Conservation (phyloP, 108 stramenopile species). For the Cyclostephanos invisitatus region DNA sequence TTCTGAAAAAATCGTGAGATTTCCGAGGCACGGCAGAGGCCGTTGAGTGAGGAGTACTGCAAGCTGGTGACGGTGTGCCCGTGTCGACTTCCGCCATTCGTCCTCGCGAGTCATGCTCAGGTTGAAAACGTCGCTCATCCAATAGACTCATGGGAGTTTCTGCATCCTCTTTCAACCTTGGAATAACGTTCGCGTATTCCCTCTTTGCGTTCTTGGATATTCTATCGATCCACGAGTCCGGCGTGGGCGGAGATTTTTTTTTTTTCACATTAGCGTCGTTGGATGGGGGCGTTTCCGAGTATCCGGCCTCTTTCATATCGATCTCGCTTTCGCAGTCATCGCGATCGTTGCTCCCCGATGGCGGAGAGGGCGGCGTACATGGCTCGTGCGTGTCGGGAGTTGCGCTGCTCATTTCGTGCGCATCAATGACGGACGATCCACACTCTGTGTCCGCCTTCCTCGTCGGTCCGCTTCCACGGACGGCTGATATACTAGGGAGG, state of each 20-base stretch:
- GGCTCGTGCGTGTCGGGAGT: constrained; percentile 11
- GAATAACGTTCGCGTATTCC: not conserved
- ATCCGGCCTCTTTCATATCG: not conserved
- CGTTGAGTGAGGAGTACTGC: not conserved
- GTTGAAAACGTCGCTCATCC: constrained; percentile 5
- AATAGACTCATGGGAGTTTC: constrained; percentile 9
- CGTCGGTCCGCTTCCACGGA: constrained; percentile 1
- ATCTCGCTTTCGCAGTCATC: not conserved
- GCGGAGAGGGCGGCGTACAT: constrained; percentile 9
- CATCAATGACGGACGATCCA: not conserved
- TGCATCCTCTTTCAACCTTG: not conserved
- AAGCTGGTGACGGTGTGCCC: constrained; percentile 5
- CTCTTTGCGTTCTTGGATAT: not conserved
- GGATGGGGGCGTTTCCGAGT: constrained; percentile 18
- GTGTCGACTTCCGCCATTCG: not conserved
- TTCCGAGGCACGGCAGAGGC: not conserved
- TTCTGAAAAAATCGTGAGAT: constrained; percentile 13
- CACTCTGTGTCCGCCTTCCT: not conserved
- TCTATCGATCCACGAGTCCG: constrained; percentile 16
- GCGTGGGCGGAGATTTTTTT: constrained; percentile 23
- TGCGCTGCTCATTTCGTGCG: not conserved
- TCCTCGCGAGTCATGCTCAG: not conserved
- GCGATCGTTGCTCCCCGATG: not conserved
- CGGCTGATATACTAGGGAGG: not conserved
- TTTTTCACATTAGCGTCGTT: constrained; percentile 10